Conservation (phyloP, 2,329 filamentous ascomycete species). For the Didymella exigua region DNA sequence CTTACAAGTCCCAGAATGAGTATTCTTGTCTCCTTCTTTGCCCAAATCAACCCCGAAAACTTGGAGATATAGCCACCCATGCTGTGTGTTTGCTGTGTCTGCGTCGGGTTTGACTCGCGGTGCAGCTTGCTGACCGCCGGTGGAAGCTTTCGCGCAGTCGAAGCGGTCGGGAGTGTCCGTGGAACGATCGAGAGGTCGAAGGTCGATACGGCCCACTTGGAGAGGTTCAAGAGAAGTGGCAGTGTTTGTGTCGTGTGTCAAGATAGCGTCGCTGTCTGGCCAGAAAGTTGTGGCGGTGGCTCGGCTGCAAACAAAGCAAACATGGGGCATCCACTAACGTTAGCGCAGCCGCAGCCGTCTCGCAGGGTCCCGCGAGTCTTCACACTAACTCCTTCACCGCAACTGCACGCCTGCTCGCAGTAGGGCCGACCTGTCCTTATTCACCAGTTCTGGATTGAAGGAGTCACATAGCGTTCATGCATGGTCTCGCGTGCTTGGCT, state of each 20-base stretch:
- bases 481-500: too few relatives aligned
- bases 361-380: background rate
- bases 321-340: slow-evolving; percentile 7
- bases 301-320: slow-evolving; percentile 33
- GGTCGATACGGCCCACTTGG: background rate
- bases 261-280: slow-evolving; percentile 28
- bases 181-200: background rate
- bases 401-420: too few relatives aligned
- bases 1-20: slow-evolving; percentile 90
- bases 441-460: too few relatives aligned
- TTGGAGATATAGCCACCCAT: slow-evolving; percentile 45
- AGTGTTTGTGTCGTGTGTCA: slow-evolving; percentile 18
- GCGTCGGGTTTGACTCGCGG: slow-evolving; percentile 19
- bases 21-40: slow-evolving; percentile 98
- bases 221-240: background rate
- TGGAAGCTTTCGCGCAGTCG: background rate
- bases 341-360: background rate
- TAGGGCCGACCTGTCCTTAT: too few relatives aligned
- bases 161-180: background rate
- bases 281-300: slow-evolving; percentile 29
- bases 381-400: too few relatives aligned
- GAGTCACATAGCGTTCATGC: too few relatives aligned
- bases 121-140: slow-evolving; percentile 23
- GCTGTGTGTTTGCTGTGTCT: slow-evolving; percentile 22
- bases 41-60: slow-evolving; percentile 59